Conservation (phyloP, 176 grass and related monocot species). For the Saccharum spontaneum region DNA sequence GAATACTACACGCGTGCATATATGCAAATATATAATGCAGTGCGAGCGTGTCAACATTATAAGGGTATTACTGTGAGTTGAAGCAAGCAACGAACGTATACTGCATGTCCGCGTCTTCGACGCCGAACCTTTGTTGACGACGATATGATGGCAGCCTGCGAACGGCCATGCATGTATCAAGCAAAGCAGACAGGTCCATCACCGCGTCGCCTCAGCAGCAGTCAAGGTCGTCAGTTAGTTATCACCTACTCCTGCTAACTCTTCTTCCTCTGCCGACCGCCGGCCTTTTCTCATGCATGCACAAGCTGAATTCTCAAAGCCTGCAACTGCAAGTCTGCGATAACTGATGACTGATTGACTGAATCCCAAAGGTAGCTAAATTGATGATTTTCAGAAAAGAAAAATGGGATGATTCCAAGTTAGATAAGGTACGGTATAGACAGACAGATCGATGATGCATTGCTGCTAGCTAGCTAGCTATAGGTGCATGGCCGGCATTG, state of each 20-base stretch:
- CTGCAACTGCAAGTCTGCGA: background rate
- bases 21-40: background rate
- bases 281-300: background rate
- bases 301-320: background rate
- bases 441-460: background rate
- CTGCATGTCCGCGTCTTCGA: background rate
- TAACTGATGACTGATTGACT: background rate
- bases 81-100: slow-evolving; percentile 11
- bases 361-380: background rate
- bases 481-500: slow-evolving; percentile 4
- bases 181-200: background rate
- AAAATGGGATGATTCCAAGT: background rate
- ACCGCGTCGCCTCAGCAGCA: background rate
- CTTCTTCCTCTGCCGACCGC: background rate
- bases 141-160: background rate
- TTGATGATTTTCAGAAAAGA: background rate
- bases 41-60: background rate
- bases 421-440: too few relatives aligned
- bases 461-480: too few relatives aligned
- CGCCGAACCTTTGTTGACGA: slow-evolving; percentile 35
- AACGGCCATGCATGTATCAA: background rate
- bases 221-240: slow-evolving; percentile 36
- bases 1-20: background rate
- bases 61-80: slow-evolving; percentile 8
- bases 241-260: background rate